Conservation (phyloP, 352 stramenopile genomes). For the Pythium grandisporangium region DNA sequence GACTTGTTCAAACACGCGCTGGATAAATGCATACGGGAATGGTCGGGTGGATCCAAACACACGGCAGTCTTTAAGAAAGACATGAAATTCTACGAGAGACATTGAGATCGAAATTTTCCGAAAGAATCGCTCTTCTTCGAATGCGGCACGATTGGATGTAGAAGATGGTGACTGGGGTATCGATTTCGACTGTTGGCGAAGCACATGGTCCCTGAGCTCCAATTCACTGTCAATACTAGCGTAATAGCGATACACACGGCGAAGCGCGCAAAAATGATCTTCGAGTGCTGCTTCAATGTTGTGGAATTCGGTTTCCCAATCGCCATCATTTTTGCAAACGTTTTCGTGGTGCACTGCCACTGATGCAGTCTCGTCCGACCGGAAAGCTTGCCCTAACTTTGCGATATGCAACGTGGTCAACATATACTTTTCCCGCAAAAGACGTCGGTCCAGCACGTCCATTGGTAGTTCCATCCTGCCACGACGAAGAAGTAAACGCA, state of each 20-base stretch:
- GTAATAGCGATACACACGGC: slow-evolving; percentile 45
- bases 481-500: slow-evolving; percentile 29
- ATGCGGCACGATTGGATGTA: not conserved
- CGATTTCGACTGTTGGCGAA: slow-evolving; percentile 10
- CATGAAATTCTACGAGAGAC: slow-evolving; percentile 53
- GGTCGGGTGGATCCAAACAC: slow-evolving; percentile 36
- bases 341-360: no score
- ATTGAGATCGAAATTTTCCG: slow-evolving; percentile 56
- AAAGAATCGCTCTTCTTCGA: slow-evolving; percentile 54
- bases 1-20: slow-evolving; percentile 43
- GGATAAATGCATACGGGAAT: slow-evolving; percentile 55
- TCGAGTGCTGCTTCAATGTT: slow-evolving; percentile 26
- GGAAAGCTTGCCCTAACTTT: slow-evolving; percentile 22
- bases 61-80: slow-evolving; percentile 58
- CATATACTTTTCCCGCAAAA: slow-evolving; percentile 54
- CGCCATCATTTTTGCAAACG: not conserved
- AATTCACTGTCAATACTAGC: slow-evolving; percentile 30
- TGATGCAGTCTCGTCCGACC: not conserved
- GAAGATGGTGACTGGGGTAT: not conserved
- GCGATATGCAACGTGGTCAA: slow-evolving; percentile 34
- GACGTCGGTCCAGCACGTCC: slow-evolving; percentile 34
- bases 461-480: slow-evolving; percentile 27
- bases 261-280: slow-evolving; percentile 33
- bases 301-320: slow-evolving; percentile 19
- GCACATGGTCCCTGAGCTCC: slow-evolving; percentile 12